phyloP scores from a whole-genome alignment of 2,329 filamentous ascomycete genomes.

The Aureobasidium sp. region DNA sequence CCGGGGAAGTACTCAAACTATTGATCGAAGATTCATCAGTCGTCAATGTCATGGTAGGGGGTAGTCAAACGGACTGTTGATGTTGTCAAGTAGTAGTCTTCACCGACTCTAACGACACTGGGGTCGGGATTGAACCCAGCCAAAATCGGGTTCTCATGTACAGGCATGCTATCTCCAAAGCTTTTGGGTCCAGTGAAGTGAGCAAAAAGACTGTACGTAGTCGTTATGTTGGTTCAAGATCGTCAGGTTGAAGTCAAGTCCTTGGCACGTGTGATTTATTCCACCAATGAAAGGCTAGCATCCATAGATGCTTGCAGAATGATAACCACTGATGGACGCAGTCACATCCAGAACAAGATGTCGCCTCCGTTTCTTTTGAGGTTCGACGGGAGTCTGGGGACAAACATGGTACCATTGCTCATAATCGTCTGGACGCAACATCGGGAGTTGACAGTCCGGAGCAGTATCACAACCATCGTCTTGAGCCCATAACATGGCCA shows the following conservation, averaged over 20 bases:
- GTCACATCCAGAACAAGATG: not conserved
- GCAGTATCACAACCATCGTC: not conserved
- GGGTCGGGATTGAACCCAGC: constrained; percentile 57
- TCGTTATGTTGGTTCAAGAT: not conserved
- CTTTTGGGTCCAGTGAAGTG: too few species aligned
- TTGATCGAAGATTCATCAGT: not conserved
- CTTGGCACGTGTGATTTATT: not conserved
- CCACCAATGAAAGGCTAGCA: not conserved
- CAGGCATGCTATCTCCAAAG: not conserved
- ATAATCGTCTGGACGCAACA: not conserved
- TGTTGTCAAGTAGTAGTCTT: constrained; percentile 51
- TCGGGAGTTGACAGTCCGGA: not conserved
- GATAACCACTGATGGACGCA: not conserved
- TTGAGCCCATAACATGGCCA: not conserved
- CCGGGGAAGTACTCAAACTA: constrained; percentile 54
- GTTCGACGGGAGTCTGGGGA: not conserved
- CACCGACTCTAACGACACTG: constrained; percentile 42
- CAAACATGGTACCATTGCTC: not conserved
- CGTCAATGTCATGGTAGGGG: too few species aligned
- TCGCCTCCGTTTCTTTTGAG: not conserved
- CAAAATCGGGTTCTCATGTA: constrained; percentile 44
- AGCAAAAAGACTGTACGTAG: not conserved
- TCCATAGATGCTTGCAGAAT: not conserved
- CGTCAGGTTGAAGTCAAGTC: not conserved
- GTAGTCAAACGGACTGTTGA: constrained; percentile 33